Evolutionary conservation across 331 rosid species (phyloP), one percentile per base, ranked within the genome.

Genomic region (Telfairia occidentalis): DNA sequence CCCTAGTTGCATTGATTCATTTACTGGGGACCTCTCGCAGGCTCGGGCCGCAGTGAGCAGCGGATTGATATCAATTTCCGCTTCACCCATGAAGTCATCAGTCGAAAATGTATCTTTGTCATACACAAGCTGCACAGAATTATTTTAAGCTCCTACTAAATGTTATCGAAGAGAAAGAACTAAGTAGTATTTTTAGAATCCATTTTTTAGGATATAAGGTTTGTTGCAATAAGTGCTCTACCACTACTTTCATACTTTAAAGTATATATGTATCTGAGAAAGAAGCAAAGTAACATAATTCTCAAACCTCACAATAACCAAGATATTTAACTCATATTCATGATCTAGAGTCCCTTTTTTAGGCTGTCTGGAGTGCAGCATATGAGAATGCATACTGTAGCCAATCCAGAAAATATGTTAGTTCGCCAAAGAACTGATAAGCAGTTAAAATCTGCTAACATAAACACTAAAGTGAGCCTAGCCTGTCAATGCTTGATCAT

Each of bases 1-100:
- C 32, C 88, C 96, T 7, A 89, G 81, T 77, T 88, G 89, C 80
- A 79, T 76, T 0, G 92, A 55, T 63, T 88, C 87, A 12, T 75
- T 57, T 70, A 32, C 29, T 1, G 75, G 10, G 1, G 90, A 86
- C 73, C 79, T 87, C 87, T 94, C 98, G 12, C 74, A 78, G 18
- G 96, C 92, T 73, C 76, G 83, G 23, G 98, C 96, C 1, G 97
- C 96, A 13, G 80, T 53, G 21, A 94, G 88, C 32, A 94, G 84
- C 29, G 98, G 97, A 76, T 89, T 88, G 81, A 94, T 94, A 83
- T 94, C 97, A 48, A 94, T 94, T 78, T 94, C 98, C 13, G 96
- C 96, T 75, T 91, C 97, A 1, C 98, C 98, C 97, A 94, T 94
- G 76, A 87, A 94, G 81, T 94, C 98, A 52, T 94, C 98, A 19